These are phyloP conservation scores for Exserohilum turcica DNA, from an alignment of 2,329 filamentous ascomycete species.

Conservation along the genomic window DNA sequence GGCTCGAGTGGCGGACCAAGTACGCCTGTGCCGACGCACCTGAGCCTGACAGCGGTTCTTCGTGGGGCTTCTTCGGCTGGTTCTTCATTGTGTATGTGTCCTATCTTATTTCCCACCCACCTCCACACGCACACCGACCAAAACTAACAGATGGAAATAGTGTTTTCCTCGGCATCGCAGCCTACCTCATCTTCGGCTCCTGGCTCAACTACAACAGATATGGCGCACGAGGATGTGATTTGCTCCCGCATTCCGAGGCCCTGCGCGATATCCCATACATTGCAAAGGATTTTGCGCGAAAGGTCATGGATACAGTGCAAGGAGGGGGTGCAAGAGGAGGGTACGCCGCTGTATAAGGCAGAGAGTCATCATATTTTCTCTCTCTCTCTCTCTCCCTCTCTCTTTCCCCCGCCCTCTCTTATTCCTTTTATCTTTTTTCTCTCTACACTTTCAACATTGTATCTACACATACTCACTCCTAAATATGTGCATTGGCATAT, in stretches of 20 bases:
- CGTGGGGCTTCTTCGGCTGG: slow-evolving; percentile 99
- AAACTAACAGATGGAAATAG: slow-evolving; percentile 54
- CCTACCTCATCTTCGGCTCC: slow-evolving; percentile 96
- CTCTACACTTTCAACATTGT: too few species aligned
- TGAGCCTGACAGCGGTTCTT: slow-evolving; percentile 56
- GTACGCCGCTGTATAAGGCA: slow-evolving; percentile 82
- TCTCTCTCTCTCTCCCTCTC: not conserved
- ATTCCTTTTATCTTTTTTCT: too few species aligned
- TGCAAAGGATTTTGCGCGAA: slow-evolving; percentile 82
- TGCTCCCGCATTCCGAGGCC: slow-evolving; percentile 89
- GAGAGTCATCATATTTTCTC: too few species aligned
- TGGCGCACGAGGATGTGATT: slow-evolving; percentile 91
- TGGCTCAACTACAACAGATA: slow-evolving; percentile 99
- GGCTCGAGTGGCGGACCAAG: slow-evolving; percentile 84
- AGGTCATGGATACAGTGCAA: slow-evolving; percentile 81
- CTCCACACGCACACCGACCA: not conserved
- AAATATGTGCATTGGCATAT: too few species aligned
- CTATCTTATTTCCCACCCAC: not conserved
- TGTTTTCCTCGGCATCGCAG: slow-evolving; percentile 79
- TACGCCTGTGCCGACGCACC: slow-evolving; percentile 68
- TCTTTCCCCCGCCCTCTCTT: too few species aligned
- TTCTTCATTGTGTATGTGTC: slow-evolving; percentile 81
- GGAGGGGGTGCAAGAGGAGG: slow-evolving; percentile 83
- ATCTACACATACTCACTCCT: too few species aligned
- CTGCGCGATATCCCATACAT: slow-evolving; percentile 92